A percentile compares a stretch with the other conserved stretches of the same genome.
phyloP scores from a whole-genome alignment of 495 filamentous ascomycete species.

The Platismatia glauca region DNA sequence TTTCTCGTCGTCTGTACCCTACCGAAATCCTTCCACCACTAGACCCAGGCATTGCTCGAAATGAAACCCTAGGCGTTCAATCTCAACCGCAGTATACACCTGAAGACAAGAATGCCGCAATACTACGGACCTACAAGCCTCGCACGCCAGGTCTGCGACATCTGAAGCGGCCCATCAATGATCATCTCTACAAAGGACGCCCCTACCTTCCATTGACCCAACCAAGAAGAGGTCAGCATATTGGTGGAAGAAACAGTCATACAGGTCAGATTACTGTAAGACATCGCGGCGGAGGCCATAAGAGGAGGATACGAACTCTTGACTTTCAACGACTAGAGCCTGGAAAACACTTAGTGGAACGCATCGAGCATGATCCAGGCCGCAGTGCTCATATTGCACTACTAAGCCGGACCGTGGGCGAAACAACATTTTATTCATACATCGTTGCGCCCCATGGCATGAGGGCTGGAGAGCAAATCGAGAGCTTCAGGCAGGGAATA shows the following conservation, averaged over 20 bases:
- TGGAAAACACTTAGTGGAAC: conserved; percentile 76
- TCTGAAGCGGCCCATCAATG: conserved; percentile 82
- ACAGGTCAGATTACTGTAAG: conserved; percentile 74
- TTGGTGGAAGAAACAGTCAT: conserved; percentile 80
- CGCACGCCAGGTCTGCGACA: conserved; percentile 91
- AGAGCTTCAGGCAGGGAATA: conserved; percentile 84
- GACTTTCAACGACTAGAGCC: conserved; percentile 71
- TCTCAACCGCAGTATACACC: conserved; percentile 7
- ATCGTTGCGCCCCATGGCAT: conserved; percentile 89
- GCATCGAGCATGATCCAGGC: conserved; percentile 93
- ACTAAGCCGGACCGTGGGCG: conserved; percentile 52
- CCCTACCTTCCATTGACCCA: conserved; percentile 77
- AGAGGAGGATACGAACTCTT: conserved; percentile 80
- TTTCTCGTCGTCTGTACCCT: conserved; percentile 34
- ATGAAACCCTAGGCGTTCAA: conserved; percentile 14
- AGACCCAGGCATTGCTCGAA: conserved; percentile 4
- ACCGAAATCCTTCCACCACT: conserved; percentile 37
- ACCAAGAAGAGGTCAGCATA: conserved; percentile 79
- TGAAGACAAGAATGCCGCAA: conserved; percentile 14
- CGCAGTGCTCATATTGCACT: conserved; percentile 90
- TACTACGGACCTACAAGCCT: conserved; percentile 79
- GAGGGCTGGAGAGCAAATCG: conserved; percentile 80
- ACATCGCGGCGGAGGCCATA: conserved; percentile 84
- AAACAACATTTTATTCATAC: conserved; percentile 47
- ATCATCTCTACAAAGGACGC: conserved; percentile 90